These are phyloP conservation scores for Choiromyces venosus DNA, from an alignment of 495 filamentous ascomycete genomes.

Conservation along the genomic window DNA sequence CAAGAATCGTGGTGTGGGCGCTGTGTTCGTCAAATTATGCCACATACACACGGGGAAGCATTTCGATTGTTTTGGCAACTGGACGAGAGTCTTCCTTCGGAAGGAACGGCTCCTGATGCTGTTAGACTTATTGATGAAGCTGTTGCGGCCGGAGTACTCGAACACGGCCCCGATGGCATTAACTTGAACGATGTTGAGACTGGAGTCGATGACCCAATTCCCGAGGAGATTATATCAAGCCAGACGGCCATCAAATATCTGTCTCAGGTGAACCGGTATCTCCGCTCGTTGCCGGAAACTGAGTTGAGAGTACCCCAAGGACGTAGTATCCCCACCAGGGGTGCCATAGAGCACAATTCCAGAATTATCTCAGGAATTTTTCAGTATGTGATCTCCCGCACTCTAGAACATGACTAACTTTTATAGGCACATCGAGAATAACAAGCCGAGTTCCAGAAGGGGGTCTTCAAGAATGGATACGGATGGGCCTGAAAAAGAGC, in stretches of 20 bases:
- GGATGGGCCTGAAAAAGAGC: neutral
- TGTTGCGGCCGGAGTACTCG: constrained; percentile 27
- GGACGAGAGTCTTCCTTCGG: constrained; percentile 19
- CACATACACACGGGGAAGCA: constrained; percentile 6
- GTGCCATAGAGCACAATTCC: constrained; percentile 29
- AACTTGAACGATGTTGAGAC: constrained; percentile 22
- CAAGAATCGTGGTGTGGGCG: constrained; percentile 26
- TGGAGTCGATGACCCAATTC: constrained; percentile 19
- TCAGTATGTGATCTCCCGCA: constrained; percentile 19
- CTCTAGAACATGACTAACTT: neutral
- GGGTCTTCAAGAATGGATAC: neutral
- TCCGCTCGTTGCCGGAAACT: constrained; percentile 30
- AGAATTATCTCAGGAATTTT: constrained; percentile 33
- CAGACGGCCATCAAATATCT: constrained; percentile 29
- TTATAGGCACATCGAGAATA: constrained; percentile 1
- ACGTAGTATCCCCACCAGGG: constrained; percentile 24
- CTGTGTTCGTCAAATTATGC: constrained; percentile 19
- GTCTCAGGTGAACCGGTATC: constrained; percentile 31
- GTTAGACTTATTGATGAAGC: constrained; percentile 28
- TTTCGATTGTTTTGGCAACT: constrained; percentile 26
- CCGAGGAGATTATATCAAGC: constrained; percentile 26
- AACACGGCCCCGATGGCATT: constrained; percentile 23
- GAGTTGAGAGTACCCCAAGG: constrained; percentile 30
- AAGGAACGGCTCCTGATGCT: constrained; percentile 16
- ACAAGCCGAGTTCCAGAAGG: neutral